These are phyloP conservation scores for Vickermania ingenoplastis DNA, from an alignment of 208 protist species.

Conservation along the genomic window DNA sequence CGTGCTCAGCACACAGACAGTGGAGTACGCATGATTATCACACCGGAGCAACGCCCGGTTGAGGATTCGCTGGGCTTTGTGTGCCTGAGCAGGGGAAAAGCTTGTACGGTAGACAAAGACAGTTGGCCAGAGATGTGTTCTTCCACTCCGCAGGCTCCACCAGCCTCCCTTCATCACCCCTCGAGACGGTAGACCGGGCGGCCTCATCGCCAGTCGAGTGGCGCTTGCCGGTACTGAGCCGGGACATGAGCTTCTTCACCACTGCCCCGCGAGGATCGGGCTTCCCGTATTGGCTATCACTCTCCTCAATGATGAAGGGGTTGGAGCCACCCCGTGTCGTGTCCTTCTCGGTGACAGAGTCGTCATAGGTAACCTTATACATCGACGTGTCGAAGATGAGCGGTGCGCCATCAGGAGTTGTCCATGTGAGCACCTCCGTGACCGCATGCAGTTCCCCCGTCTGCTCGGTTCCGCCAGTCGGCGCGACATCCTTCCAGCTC, in stretches of 20 bases:
- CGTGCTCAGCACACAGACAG: neutral
- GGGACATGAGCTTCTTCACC: neutral
- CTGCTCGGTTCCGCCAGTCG: conserved; percentile 1
- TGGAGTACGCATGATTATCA: neutral
- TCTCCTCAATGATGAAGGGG: neutral
- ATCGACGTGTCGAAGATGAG: neutral
- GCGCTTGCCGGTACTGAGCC: neutral
- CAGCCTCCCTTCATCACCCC: neutral
- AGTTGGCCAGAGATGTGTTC: conserved; percentile 12
- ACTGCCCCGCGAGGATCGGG: neutral
- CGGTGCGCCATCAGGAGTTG: neutral
- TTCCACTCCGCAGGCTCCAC: neutral
- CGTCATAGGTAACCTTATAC: neutral
- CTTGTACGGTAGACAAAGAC: conserved; percentile 27
- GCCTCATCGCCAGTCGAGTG: neutral
- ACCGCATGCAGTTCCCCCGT: neutral
- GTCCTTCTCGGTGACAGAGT: neutral
- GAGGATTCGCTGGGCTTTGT: conserved; percentile 9
- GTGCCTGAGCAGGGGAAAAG: conserved; percentile 6
- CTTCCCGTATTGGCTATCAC: neutral
- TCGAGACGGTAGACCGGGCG: neutral
- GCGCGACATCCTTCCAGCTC: conserved; percentile 1
- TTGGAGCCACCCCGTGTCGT: neutral
- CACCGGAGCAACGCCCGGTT: conserved; percentile 10
- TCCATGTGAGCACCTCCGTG: conserved; percentile 4